Base-by-base conservation (phyloP, 1,284 basidiomycete genomes). In the Cerrena zonata region DNA sequence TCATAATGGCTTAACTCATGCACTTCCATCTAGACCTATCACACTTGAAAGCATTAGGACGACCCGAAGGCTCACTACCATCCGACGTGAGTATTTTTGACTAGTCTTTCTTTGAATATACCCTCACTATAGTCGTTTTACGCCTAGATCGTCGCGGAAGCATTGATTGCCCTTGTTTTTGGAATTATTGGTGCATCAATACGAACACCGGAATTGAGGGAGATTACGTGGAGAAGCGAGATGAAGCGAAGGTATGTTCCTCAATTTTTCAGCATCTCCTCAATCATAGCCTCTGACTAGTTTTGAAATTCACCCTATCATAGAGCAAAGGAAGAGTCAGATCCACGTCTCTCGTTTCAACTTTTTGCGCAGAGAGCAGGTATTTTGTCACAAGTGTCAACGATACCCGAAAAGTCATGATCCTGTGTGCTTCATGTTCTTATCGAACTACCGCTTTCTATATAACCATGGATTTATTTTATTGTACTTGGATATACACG, bases 181-280 rank as follows among this genome's bases (percentile, higher is more conserved):
- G 87, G 88, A 13, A 82, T 82, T 4, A 53, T 90, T 2, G 89
- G 88, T 10, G 83, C 88, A 13, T 18, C 36, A 11, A 19, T 89
- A 49, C 83, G 79, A 55, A 76, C 85, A n/a, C 78, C 86, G 2
- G 67, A 77, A 27, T 67, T 91, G 39, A 87, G 84, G 58, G 86
- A 90, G 60, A 86, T 91, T 54, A 85, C 86, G 27, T 93, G 89
- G 90, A 79, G 89, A n/a, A 89, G 86, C 61, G 90, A 93, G 69
- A 91, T 92, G 89, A 80, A 79, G 61, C 84, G 80, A 65, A 77
- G 84, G 90, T 90, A 59, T 53, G 69, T 58, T 26, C 26, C 27
- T 26, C 11, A 2, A 25, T 19, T 15, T 48, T 10, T 23, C 21
- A n/a, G 41, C 27, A 48, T 12, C 3, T 42, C 13, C n/a, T 23